phyloP scores from a whole-genome alignment of 495 filamentous ascomycete species.

The Xylaria venustula region DNA sequence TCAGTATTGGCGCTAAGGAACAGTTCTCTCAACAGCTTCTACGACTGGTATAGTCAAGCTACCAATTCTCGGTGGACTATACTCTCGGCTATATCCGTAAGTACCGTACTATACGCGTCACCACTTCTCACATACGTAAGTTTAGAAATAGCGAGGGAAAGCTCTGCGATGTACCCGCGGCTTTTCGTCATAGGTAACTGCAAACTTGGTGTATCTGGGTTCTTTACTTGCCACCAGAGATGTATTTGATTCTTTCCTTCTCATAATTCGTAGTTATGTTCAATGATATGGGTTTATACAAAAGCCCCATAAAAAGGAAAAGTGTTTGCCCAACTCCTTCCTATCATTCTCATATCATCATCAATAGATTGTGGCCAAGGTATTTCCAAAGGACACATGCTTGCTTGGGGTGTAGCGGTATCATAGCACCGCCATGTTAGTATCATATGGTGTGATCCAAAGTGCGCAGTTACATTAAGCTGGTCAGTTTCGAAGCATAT shows the following conservation, averaged over 20 bases:
- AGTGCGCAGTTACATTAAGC: not conserved
- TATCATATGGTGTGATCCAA: not conserved
- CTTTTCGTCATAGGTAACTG: not conserved
- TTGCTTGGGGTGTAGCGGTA: not conserved
- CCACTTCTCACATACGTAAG: not conserved
- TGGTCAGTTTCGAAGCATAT: not conserved
- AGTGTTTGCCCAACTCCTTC: too few species aligned
- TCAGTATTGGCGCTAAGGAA: not conserved
- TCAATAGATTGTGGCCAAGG: not conserved
- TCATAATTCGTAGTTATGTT: too few species aligned
- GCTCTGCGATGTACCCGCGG: not conserved
- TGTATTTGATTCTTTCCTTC: too few species aligned
- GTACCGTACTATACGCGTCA: not conserved
- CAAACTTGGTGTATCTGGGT: not conserved
- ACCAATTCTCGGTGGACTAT: too few species aligned
- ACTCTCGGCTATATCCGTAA: not conserved
- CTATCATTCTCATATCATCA: too few species aligned
- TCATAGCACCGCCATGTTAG: not conserved
- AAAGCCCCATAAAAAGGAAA: too few species aligned
- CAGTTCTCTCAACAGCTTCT: not conserved
- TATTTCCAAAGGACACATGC: not conserved
- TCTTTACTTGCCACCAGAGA: not conserved
- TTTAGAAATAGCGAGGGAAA: not conserved
- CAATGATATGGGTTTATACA: too few species aligned
- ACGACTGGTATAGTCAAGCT: not conserved